Evolutionary conservation across 441 rosid genomes (phyloP).

Genomic region (Pelargonium australe): DNA sequence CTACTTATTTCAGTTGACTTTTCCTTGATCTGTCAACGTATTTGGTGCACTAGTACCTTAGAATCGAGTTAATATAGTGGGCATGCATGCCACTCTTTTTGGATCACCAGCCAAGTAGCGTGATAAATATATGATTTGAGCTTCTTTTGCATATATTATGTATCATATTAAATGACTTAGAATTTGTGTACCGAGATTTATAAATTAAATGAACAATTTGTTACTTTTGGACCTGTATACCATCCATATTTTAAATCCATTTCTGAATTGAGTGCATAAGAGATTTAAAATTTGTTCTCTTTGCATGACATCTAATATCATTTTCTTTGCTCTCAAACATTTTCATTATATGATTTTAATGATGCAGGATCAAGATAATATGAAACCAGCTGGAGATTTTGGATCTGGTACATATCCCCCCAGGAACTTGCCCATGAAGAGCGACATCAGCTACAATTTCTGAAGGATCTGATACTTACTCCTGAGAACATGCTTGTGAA

Average conservation of each 20-base stretch:
- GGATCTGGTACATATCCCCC: slow-evolving; percentile 36
- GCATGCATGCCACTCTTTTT: background rate
- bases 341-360: slow-evolving; percentile 13
- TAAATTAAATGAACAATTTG: background rate
- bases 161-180: background rate
- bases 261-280: background rate
- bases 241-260: background rate
- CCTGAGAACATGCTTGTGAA: too few species aligned
- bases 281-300: background rate
- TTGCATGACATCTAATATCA: background rate
- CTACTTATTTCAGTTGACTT: too few species aligned
- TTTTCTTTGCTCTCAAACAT: background rate
- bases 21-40: too few species aligned
- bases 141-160: background rate
- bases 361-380: slow-evolving; percentile 48
- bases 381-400: slow-evolving; percentile 35
- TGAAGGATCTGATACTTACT: too few species aligned
- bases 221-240: background rate
- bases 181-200: background rate
- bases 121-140: background rate
- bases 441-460: too few species aligned
- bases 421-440: slow-evolving; percentile 39
- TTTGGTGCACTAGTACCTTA: background rate
- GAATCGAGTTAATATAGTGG: background rate
- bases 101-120: background rate